phyloP scores from a whole-genome alignment of 2,329 filamentous ascomycete species.

The Fusarium sp. region DNA sequence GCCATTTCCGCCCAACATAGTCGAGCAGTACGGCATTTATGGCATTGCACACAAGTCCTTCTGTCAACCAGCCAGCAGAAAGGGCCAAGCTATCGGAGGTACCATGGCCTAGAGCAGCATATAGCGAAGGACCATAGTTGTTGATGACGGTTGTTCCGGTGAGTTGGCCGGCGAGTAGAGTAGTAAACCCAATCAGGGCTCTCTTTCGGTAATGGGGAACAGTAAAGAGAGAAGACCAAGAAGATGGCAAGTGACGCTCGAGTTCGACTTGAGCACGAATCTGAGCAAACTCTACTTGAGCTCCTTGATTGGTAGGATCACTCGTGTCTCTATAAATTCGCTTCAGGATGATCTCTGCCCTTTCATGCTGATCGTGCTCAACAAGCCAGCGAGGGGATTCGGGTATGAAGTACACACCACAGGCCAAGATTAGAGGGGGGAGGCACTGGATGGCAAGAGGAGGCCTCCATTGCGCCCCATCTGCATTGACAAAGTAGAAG shows the following conservation, averaged over 20 bases:
- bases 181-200: background rate
- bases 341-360: background rate
- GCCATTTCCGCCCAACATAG: conserved; percentile 1
- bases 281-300: background rate
- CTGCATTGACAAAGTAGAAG: background rate
- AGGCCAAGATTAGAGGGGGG: background rate
- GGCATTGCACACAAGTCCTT: conserved; percentile 3
- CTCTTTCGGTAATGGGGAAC: background rate
- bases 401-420: background rate
- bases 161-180: background rate
- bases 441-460: background rate
- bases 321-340: background rate
- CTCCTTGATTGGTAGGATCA: background rate
- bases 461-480: background rate
- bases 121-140: background rate
- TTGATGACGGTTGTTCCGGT: background rate
- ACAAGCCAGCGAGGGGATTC: conserved; percentile 4
- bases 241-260: background rate
- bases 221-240: background rate
- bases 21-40: conserved; percentile 1
- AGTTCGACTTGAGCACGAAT: conserved; percentile 6
- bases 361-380: conserved; percentile 1
- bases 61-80: background rate
- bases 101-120: background rate
- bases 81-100: background rate